Conservation (phyloP, 345 rosid species). For the Citrus hindsii region DNA sequence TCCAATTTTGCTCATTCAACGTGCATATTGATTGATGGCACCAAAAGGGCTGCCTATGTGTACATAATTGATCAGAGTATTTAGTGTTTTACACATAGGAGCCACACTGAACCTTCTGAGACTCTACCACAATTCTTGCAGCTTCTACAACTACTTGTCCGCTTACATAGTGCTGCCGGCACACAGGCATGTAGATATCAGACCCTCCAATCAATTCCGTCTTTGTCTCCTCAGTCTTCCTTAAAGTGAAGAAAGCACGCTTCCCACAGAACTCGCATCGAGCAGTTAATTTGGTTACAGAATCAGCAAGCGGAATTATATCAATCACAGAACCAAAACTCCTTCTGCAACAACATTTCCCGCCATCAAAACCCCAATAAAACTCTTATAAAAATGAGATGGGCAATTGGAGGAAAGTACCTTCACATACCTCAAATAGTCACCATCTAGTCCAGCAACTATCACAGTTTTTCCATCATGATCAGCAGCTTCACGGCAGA, state of each 20-base stretch:
- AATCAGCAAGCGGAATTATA: constrained; percentile 74
- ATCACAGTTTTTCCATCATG: constrained; percentile 69
- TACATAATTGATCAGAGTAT: background rate
- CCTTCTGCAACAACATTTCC: constrained; percentile 39
- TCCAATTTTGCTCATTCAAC: background rate
- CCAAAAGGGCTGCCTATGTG: background rate
- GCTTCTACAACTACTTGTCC: constrained; percentile 73
- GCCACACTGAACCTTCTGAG: constrained; percentile 35
- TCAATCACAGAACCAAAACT: constrained; percentile 84
- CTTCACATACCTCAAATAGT: constrained; percentile 60
- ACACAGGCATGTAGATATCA: constrained; percentile 84
- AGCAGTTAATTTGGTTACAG: constrained; percentile 75
- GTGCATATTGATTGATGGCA: background rate
- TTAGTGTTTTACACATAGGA: background rate
- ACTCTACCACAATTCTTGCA: constrained; percentile 57
- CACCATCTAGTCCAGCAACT: constrained; percentile 94
- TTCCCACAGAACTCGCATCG: constrained; percentile 79
- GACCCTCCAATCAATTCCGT: constrained; percentile 79
- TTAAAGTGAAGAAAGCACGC: constrained; percentile 62
- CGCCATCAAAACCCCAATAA: background rate
- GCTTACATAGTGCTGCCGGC: constrained; percentile 64
- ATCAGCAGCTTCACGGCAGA: constrained; percentile 88
- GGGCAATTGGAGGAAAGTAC: background rate
- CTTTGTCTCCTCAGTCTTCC: constrained; percentile 67
- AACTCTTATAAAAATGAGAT: background rate